Base-by-base conservation (phyloP, 2,329 filamentous ascomycete species). In the Alternaria novae-zelandiae region DNA sequence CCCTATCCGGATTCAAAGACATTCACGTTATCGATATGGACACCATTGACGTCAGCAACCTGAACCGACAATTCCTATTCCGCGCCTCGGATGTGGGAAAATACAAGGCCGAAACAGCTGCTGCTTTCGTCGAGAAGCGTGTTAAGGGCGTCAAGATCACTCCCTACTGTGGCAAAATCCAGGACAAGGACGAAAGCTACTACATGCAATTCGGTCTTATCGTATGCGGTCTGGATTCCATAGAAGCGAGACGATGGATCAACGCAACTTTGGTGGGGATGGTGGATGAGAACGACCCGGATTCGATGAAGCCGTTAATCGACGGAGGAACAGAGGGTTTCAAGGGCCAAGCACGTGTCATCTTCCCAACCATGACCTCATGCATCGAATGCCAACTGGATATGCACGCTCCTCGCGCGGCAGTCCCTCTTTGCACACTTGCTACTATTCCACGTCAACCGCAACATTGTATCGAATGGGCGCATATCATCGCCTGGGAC, bases 11-110 rank as follows among this genome's bases (percentile, higher is more conserved):
- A 26, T 99, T 99, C 84, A 96, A 92, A 80, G 89, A 97, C 75
- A 97, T 99, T 70, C 94, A 99, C 83, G 96, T 99, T 63, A 98
- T 99, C 74, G 96, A 99, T 82, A 99, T 99, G 96, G 93, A 99
- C 81, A 99, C 95, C 1, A 99, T 99, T 80, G 96, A 99, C 77
- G 95, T 99, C 64, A 97, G 94, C 54, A 99, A 99, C 79, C 87
- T 99, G 21, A 99, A 99, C 81, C 91, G 96, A 45, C 96, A 99
- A 75, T 99, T 99, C 77, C 88, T 99, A 63, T 99, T 99, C 82
- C 92, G 96, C 21, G 88, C 94, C 72, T 85, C 89, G 64, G 96
- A 99, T 79, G 95, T 99, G 26, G 96, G 96, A 41, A 95, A 93
- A 75, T 92, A 87, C 71, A 99, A 99, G 82, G 96, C 96, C 54